Evolutionary conservation across 1,139 yeast species (phyloP).

Genomic region (Blastobotrys raffinosifermentans): DNA sequence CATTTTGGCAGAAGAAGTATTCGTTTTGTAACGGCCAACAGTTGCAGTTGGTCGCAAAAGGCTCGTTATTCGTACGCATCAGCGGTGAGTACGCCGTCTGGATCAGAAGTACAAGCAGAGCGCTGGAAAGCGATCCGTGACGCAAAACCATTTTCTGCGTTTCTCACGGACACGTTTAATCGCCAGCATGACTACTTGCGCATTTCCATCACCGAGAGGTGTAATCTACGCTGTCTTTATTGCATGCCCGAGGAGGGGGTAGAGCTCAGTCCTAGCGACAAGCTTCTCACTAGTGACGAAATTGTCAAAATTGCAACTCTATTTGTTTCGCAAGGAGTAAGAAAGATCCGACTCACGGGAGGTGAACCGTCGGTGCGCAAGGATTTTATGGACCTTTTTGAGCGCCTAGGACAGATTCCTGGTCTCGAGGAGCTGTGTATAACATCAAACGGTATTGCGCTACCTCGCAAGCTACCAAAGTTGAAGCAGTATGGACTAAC

Average conservation of each 20-base stretch:
- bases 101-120: slow-evolving; percentile 1
- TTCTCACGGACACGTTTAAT: slow-evolving; percentile 40
- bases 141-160: slow-evolving; percentile 36
- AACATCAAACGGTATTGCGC: slow-evolving; percentile 46
- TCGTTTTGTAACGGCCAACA: too few species aligned
- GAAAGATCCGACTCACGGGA: slow-evolving; percentile 46
- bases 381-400: slow-evolving; percentile 41
- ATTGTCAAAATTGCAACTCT: slow-evolving; percentile 38
- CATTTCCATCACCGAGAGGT: slow-evolving; percentile 45
- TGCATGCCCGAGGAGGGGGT: slow-evolving; percentile 54
- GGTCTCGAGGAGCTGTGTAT: slow-evolving; percentile 44
- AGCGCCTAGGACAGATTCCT: slow-evolving; percentile 32
- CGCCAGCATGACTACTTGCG: slow-evolving; percentile 44
- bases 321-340: slow-evolving; percentile 43
- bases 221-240: slow-evolving; percentile 46
- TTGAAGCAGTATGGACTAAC: slow-evolving; percentile 40
- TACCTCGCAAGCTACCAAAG: slow-evolving; percentile 40
- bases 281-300: slow-evolving; percentile 39
- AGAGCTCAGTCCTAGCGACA: slow-evolving; percentile 37
- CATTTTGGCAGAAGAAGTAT: too few species aligned
- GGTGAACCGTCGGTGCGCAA: slow-evolving; percentile 50
- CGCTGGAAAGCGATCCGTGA: slow-evolving; percentile 21
- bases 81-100: too few species aligned
- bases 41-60: too few species aligned
- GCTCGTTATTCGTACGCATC: too few species aligned